A percentile compares a stretch with the other conserved stretches of the same genome.
These are phyloP conservation scores for Fomes fomentarius DNA, from an alignment of 1,284 basidiomycete species.

Conservation along the genomic window DNA sequence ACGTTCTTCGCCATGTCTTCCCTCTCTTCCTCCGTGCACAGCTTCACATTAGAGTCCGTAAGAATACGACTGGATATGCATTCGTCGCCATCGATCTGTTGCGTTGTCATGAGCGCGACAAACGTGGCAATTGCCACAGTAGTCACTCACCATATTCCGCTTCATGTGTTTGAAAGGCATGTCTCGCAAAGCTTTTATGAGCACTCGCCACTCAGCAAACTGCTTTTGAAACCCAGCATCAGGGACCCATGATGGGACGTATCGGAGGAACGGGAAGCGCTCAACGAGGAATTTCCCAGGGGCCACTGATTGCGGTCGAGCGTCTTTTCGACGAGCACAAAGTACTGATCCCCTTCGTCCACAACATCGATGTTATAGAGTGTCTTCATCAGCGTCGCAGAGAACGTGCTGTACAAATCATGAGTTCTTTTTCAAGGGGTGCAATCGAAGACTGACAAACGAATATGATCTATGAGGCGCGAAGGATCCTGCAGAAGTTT, in stretches of 20 bases:
- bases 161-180: constrained; percentile 3
- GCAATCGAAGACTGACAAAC: constrained; percentile 9
- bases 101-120: background rate
- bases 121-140: background rate
- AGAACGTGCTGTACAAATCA: constrained; percentile 4
- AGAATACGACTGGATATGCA: background rate
- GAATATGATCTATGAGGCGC: constrained; percentile 6
- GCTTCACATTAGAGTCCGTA: too few relatives aligned
- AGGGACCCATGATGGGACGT: constrained; percentile 31
- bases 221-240: constrained; percentile 23
- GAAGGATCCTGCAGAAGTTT: constrained; percentile 2
- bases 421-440: background rate
- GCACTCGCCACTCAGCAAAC: constrained; percentile 29
- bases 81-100: background rate
- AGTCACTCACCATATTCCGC: constrained; percentile 1
- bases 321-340: too few relatives aligned
- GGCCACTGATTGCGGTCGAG: background rate
- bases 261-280: constrained; percentile 22
- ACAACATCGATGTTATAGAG: constrained; percentile 7
- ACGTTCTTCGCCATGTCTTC: background rate
- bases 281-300: constrained; percentile 14
- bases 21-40: background rate
- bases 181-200: constrained; percentile 11
- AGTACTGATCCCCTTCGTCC: constrained; percentile 8
- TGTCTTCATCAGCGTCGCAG: constrained; percentile 9